Conservation (phyloP, 148 eudicot species). For the Chenopodium formosanum region DNA sequence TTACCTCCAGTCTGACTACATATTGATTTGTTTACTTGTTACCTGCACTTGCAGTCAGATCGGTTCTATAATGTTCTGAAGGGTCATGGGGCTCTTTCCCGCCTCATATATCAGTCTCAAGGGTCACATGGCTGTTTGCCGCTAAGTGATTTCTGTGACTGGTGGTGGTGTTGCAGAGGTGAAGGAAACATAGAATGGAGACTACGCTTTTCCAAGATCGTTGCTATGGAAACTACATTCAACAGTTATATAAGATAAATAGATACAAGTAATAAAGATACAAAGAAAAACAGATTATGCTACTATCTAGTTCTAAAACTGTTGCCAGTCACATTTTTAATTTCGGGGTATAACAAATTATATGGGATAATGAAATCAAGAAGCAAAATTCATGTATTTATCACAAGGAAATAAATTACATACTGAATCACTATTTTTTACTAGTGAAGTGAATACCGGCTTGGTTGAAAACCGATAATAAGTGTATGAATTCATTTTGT, state of each 20-base stretch:
- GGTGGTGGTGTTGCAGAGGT: conserved; percentile 69
- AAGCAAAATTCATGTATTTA: conserved; percentile 21
- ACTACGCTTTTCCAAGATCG: neutral
- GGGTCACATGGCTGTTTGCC: conserved; percentile 91
- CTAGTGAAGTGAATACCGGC: conserved; percentile 76
- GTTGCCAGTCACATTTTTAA: neutral
- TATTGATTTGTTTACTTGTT: neutral
- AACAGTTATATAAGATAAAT: neutral
- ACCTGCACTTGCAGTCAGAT: conserved; percentile 62
- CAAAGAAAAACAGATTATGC: neutral
- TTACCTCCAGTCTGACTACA: neutral
- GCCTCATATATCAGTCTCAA: too few species aligned
- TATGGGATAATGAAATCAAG: neutral
- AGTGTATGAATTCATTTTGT: conserved; percentile 83
- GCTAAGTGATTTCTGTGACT: conserved; percentile 54
- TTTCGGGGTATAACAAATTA: neutral
- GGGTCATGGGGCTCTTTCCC: too few species aligned
- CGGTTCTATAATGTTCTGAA: conserved; percentile 86
- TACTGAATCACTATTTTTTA: conserved; percentile 12
- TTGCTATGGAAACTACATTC: too few species aligned
- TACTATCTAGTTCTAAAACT: neutral
- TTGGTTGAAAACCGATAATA: conserved; percentile 72
- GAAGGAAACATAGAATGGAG: conserved; percentile 37
- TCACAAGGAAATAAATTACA: neutral
- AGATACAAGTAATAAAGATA: neutral